phyloP scores from a whole-genome alignment of 805 yeast genomes.

The Ogataea angusta region DNA sequence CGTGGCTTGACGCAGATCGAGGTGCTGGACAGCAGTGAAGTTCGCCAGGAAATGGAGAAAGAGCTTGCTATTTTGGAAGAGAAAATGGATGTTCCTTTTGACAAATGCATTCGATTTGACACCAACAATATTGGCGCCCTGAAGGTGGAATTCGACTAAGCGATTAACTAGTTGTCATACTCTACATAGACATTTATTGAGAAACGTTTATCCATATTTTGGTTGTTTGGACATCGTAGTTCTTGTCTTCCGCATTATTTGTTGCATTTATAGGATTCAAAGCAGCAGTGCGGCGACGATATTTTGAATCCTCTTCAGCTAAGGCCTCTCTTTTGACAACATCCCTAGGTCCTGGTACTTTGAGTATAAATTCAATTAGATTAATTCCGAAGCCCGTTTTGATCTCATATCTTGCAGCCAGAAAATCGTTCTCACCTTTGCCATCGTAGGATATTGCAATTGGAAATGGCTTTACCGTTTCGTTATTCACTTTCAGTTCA shows the following conservation, averaged over 20 bases:
- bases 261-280: conserved; percentile 2
- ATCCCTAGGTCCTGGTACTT: conserved; percentile 20
- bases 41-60: conserved; percentile 10
- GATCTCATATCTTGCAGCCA: conserved; percentile 41
- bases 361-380: conserved; percentile 37
- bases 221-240: conserved; percentile 32
- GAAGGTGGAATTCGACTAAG: conserved; percentile 12
- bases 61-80: conserved; percentile 14
- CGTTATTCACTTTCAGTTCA: conserved; percentile 42
- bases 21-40: conserved; percentile 9
- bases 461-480: conserved; percentile 42
- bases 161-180: not conserved
- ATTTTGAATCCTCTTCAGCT: conserved; percentile 12
- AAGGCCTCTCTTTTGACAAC: not conserved
- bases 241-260: conserved; percentile 7
- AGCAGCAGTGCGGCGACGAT: conserved; percentile 13
- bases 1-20: conserved; percentile 20
- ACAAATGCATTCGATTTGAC: conserved; percentile 8
- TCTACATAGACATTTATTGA: conserved; percentile 13
- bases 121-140: conserved; percentile 13
- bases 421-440: conserved; percentile 21
- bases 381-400: conserved; percentile 47
- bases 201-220: conserved; percentile 41
- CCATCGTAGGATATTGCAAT: conserved; percentile 36
- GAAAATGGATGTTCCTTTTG: conserved; percentile 8